These are phyloP conservation scores for Pholiota conissans DNA, from an alignment of 768 basidiomycete genomes.

Conservation along the genomic window DNA sequence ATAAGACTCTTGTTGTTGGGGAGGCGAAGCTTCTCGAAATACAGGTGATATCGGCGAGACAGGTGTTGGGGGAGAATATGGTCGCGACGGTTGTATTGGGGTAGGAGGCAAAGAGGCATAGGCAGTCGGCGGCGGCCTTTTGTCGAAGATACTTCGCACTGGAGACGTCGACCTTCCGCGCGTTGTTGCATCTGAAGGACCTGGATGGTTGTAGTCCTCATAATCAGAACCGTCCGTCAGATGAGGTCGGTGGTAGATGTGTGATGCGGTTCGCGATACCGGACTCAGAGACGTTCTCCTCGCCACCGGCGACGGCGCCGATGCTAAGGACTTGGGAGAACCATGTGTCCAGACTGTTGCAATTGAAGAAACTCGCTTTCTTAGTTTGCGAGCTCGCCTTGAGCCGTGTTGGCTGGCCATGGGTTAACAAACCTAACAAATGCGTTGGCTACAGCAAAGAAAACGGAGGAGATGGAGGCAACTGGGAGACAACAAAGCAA, in stretches of 20 bases:
- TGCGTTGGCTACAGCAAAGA: too few relatives aligned
- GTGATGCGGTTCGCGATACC: conserved; percentile 18
- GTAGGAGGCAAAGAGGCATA: conserved; percentile 78
- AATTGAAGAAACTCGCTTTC: conserved; percentile 34
- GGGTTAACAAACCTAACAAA: too few relatives aligned
- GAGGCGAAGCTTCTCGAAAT: conserved; percentile 17
- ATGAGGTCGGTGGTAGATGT: conserved; percentile 21
- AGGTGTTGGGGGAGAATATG: conserved; percentile 33
- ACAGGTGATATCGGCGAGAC: conserved; percentile 28
- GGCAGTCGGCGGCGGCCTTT: conserved; percentile 41
- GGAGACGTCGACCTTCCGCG: conserved; percentile 27
- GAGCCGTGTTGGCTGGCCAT: conserved; percentile 21
- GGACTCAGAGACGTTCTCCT: conserved; percentile 30
- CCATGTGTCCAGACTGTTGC: conserved; percentile 22
- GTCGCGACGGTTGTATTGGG: conserved; percentile 55
- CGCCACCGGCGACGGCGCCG: conserved; percentile 22
- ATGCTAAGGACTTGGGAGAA: conserved; percentile 26
- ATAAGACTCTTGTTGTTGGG: conserved; percentile 21
- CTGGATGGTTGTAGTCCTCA: conserved; percentile 25
- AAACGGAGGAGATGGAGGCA: too few relatives aligned
- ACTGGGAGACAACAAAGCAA: too few relatives aligned
- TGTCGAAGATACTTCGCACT: conserved; percentile 22
- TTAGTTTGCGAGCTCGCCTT: conserved; percentile 28
- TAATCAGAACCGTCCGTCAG: conserved; percentile 29
- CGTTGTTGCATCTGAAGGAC: conserved; percentile 10